These are phyloP conservation scores for Lactarius evosmus DNA, from an alignment of 768 basidiomycete genomes.

Conservation along the genomic window DNA sequence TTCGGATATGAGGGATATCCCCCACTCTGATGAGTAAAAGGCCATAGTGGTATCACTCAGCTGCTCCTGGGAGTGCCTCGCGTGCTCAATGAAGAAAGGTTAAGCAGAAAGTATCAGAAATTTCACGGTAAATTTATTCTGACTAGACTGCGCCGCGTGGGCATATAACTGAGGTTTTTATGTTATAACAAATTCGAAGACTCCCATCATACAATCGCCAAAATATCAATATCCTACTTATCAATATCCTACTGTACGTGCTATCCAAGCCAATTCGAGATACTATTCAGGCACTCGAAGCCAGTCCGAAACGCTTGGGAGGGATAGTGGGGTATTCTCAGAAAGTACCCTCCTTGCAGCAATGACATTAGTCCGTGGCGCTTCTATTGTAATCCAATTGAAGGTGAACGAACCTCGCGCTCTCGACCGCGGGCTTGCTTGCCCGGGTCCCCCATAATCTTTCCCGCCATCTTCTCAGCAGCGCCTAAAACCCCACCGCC, in stretches of 20 bases:
- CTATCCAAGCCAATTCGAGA: background rate
- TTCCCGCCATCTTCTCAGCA: constrained; percentile 22
- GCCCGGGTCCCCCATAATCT: constrained; percentile 18
- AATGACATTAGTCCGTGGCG: constrained; percentile 5
- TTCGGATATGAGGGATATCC: background rate
- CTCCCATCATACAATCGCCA: background rate
- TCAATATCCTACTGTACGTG: background rate
- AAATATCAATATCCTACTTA: background rate
- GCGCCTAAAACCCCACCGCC: constrained; percentile 17
- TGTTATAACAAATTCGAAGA: no score
- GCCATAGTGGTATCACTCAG: no score
- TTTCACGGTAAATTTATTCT: no score
- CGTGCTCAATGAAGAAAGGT: no score
- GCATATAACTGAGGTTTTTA: no score
- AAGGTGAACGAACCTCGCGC: constrained; percentile 19
- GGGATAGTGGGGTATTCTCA: background rate
- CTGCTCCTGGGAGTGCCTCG: no score
- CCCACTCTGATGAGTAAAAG: no score
- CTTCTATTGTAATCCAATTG: background rate
- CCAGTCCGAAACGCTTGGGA: background rate
- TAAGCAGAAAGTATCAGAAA: no score
- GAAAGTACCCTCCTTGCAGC: constrained; percentile 13
- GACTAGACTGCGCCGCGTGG: no score
- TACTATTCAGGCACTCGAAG: background rate
- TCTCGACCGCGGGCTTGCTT: constrained; percentile 20